These are phyloP conservation scores for Oxytropis ochrocephala DNA, from an alignment of 306 rosid species.

Conservation along the genomic window DNA sequence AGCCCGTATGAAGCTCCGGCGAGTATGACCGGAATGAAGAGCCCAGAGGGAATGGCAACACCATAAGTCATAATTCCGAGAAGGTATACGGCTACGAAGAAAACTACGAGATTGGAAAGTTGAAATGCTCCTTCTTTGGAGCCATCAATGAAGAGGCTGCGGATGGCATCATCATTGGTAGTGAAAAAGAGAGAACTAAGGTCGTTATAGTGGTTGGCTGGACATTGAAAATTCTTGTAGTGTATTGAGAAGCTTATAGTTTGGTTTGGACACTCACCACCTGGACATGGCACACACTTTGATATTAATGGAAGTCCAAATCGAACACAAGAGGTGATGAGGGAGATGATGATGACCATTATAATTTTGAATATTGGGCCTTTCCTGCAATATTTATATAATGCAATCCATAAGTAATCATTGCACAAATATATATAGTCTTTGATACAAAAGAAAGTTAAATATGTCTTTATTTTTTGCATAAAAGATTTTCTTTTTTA, in stretches of 20 bases:
- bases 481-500: too few species aligned
- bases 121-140: conserved; percentile 35
- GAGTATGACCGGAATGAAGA: conserved; percentile 80
- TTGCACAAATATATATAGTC: too few species aligned
- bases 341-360: conserved; percentile 39
- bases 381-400: conserved; percentile 45
- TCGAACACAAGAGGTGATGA: conserved; percentile 56
- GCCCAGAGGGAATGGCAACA: conserved; percentile 83
- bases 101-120: conserved; percentile 50
- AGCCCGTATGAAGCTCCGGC: conserved; percentile 86
- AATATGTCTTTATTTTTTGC: too few species aligned
- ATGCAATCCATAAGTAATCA: not conserved
- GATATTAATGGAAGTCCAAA: conserved; percentile 66
- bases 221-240: conserved; percentile 55
- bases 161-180: conserved; percentile 79
- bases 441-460: too few species aligned
- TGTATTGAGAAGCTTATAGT: conserved; percentile 46
- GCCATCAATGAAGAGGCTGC: conserved; percentile 50
- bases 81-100: conserved; percentile 48
- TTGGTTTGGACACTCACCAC: conserved; percentile 17
- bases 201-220: conserved; percentile 63
- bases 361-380: conserved; percentile 43
- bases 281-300: conserved; percentile 59
- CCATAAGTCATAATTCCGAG: conserved; percentile 81
- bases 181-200: conserved; percentile 71